phyloP scores from a whole-genome alignment of 2,329 filamentous ascomycete genomes.

The Fusarium circinatum region DNA sequence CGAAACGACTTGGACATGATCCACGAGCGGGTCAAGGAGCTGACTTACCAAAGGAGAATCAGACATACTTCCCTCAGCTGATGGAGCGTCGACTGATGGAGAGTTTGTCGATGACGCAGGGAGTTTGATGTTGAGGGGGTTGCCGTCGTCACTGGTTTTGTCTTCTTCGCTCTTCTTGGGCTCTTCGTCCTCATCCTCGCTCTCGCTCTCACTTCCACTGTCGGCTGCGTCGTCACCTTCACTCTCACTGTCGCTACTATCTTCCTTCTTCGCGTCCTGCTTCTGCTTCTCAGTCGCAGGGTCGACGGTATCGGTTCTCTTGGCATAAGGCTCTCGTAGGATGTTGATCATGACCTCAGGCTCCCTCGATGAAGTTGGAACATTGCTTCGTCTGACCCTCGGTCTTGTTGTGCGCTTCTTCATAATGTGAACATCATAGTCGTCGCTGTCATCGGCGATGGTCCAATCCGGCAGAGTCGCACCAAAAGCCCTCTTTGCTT shows the following conservation, averaged over 20 bases:
- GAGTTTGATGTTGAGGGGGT: background rate
- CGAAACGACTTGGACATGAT: background rate
- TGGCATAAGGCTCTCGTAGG: background rate
- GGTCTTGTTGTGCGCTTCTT: slow-evolving; percentile 20
- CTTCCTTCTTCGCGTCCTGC: slow-evolving; percentile 7
- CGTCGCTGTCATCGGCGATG: slow-evolving; percentile 40
- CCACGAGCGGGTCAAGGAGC: background rate
- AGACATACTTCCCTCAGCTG: slow-evolving; percentile 18
- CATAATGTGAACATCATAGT: slow-evolving; percentile 34
- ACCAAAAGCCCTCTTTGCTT: slow-evolving; percentile 28
- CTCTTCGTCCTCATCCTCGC: background rate
- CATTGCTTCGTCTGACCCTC: slow-evolving; percentile 17
- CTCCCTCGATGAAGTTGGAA: slow-evolving; percentile 3
- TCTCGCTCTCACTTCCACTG: slow-evolving; percentile 8
- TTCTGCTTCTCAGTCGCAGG: background rate
- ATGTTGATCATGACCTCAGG: slow-evolving; percentile 12
- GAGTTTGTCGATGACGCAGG: background rate
- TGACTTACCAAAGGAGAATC: slow-evolving; percentile 33
- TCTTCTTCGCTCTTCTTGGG: background rate
- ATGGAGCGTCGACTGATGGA: slow-evolving; percentile 19
- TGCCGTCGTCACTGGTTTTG: background rate
- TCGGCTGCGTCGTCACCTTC: background rate
- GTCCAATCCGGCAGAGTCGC: slow-evolving; percentile 43
- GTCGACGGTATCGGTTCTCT: background rate
- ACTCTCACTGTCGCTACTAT: background rate